Conservation (phyloP, 1,284 basidiomycete genomes). For the Bjerkandera adusta region DNA sequence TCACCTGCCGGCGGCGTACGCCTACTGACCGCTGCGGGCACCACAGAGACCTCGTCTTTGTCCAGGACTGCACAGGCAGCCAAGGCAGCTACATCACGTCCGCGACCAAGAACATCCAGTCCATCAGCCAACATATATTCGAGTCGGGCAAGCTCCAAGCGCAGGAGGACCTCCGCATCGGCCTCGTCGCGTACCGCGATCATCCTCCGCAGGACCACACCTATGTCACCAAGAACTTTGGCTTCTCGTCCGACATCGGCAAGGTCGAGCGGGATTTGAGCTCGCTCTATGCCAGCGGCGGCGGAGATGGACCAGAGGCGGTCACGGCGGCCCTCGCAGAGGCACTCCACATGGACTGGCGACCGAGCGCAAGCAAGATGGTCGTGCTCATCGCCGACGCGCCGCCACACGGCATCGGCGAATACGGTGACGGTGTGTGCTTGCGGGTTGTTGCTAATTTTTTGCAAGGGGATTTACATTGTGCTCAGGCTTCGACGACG, state of each 20-base stretch:
- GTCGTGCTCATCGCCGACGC: constrained; percentile 96
- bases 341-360: constrained; percentile 88
- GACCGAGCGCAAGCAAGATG: constrained; percentile 90
- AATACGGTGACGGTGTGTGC: constrained; percentile 84
- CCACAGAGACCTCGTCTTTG: constrained; percentile 79
- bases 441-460: constrained; percentile 12
- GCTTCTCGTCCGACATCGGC: constrained; percentile 89
- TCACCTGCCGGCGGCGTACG: background rate
- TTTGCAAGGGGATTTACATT: no score
- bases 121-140: constrained; percentile 95
- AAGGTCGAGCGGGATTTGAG: constrained; percentile 87
- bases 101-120: constrained; percentile 97
- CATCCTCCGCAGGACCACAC: constrained; percentile 96
- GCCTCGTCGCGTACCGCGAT: constrained; percentile 89
- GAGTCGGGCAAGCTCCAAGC: constrained; percentile 89
- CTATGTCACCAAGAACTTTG: constrained; percentile 91
- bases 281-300: constrained; percentile 87
- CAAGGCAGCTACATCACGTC: constrained; percentile 84
- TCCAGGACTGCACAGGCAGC: constrained; percentile 91
- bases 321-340: constrained; percentile 94
- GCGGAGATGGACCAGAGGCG: constrained; percentile 97
- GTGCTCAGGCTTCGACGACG: constrained; percentile 78
- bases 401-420: constrained; percentile 92
- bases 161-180: constrained; percentile 87
- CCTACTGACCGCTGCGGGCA: background rate